Evolutionary conservation across 176 grass and related monocot species (phyloP).

Genomic region (Avena insularis): DNA sequence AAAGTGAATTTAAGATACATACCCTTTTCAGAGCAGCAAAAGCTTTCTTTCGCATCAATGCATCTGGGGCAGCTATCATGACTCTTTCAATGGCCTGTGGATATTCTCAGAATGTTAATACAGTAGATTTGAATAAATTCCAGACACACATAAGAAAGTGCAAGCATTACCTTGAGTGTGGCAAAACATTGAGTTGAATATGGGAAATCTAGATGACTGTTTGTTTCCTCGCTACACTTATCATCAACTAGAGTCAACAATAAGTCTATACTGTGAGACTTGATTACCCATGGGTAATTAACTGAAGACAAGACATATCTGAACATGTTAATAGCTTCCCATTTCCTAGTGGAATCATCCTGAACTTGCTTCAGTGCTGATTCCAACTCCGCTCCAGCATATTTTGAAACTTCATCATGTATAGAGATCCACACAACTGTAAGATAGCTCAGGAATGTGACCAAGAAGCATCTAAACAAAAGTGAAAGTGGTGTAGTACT

Average conservation of each 20-base stretch:
- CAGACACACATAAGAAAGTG: background rate
- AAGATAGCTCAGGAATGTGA: conserved; percentile 39
- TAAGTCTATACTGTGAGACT: conserved; percentile 70
- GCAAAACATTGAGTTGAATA: conserved; percentile 53
- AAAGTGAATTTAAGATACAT: conserved; percentile 21
- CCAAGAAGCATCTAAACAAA: conserved; percentile 25
- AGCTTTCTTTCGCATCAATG: conserved; percentile 71
- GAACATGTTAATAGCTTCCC: conserved; percentile 77
- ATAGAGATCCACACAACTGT: conserved; percentile 72
- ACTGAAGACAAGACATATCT: conserved; percentile 64
- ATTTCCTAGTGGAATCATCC: conserved; percentile 53
- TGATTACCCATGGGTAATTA: conserved; percentile 80
- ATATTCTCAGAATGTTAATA: conserved; percentile 40
- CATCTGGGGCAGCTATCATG: conserved; percentile 74
- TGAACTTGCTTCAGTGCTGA: conserved; percentile 60
- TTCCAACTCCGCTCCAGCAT: conserved; percentile 52
- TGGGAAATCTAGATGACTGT: conserved; percentile 57
- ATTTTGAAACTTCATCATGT: conserved; percentile 61
- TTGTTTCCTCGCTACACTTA: conserved; percentile 42
- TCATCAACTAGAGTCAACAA: conserved; percentile 63
- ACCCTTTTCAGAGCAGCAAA: conserved; percentile 76
- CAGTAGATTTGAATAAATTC: conserved; percentile 16
- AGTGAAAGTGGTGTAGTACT: conserved; percentile 13
- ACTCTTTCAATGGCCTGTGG: conserved; percentile 77
- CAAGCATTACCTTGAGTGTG: conserved; percentile 67